Base-by-base conservation (phyloP, 2,329 filamentous ascomycete genomes). In the Phaeosphaeria sp. region DNA sequence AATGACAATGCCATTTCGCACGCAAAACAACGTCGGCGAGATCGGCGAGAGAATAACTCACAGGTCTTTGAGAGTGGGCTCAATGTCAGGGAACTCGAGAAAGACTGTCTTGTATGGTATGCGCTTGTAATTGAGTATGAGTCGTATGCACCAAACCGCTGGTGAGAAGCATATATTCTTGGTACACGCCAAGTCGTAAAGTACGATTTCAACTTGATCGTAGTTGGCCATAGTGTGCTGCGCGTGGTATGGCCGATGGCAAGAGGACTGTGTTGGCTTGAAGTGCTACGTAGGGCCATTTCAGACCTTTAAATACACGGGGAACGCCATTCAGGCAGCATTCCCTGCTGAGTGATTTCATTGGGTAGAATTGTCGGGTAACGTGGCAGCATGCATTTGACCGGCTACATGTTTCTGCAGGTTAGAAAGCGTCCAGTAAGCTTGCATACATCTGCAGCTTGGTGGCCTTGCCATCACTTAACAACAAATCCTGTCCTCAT, bases 71-170 rank as follows among this genome's bases (percentile, higher is more conserved):
- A 81, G 62, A 2, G 77, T 79, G 2, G 75, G 72, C 58, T 78
- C 77, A 59, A 81, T 80, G 47, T 81, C 78, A 1, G 74, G 76
- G 53, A 80, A 27, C 44, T 47, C 44, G 21, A 81, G 72, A 51
- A 80, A 81, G 53, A 79, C 49, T 7, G 78, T 80, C 42, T 50
- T 70, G 63, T 80, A 80, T 18, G 78, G 70, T 25, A 81, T 74
- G 1, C 68, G 48, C 64, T 81, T 81, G 52, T 80, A 81, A 60
- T 80, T 80, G 18, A 81, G 77, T 69, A 81, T 74, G 20, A 81
- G 66, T 54, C 79, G 78, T 60, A 79, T 79, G 50, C 77, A 75
- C 78, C 78, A 81, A 55, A 78, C 77, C 39, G 63, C 64, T 3
- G 79, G 79, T 42, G 78, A 80, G 67, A 81, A 80, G 66, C 78